Percentiles rank a stretch among this genome's conserved stretches.
phyloP scores from a whole-genome alignment of 768 basidiomycete genomes.

The Boletellus ananas region DNA sequence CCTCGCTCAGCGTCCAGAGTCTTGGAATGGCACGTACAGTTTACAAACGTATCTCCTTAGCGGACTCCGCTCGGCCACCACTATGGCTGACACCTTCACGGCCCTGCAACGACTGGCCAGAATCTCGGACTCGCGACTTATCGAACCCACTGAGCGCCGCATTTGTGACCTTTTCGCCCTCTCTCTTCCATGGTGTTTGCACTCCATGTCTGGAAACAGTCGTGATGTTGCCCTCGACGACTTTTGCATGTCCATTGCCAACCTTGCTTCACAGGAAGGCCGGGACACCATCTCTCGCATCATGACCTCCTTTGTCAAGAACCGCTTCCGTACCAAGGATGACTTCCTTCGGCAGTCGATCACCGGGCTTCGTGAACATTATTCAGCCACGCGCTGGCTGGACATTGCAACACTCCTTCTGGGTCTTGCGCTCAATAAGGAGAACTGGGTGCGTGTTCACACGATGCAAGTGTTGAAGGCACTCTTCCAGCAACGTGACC shows the following conservation, averaged over 20 bases:
- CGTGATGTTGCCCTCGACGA: constrained; percentile 57
- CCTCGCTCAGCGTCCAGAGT: constrained; percentile 59
- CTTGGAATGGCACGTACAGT: constrained; percentile 63
- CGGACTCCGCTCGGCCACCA: constrained; percentile 76
- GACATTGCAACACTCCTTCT: constrained; percentile 84
- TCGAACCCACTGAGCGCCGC: constrained; percentile 68
- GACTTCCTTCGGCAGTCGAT: constrained; percentile 92
- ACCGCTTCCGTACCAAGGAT: constrained; percentile 85
- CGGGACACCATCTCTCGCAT: constrained; percentile 80
- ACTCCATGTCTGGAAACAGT: constrained; percentile 65
- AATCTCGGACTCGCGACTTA: constrained; percentile 56
- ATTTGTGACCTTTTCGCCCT: constrained; percentile 80
- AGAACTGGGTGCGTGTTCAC: constrained; percentile 78
- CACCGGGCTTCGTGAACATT: constrained; percentile 80
- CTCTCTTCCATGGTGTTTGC: constrained; percentile 84
- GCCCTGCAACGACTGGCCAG: constrained; percentile 62
- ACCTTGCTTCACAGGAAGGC: constrained; percentile 67
- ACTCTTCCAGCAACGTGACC: constrained; percentile 82
- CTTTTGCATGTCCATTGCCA: constrained; percentile 71
- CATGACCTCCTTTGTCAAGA: constrained; percentile 84
- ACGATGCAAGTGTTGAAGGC: constrained; percentile 86
- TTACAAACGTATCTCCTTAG: constrained; percentile 70
- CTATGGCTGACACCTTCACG: constrained; percentile 61
- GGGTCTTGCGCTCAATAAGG: constrained; percentile 77
- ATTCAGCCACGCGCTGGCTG: constrained; percentile 68